Base-by-base conservation (phyloP, 2,329 filamentous ascomycete species). In the Pseudovirgaria hyperparasitica region DNA sequence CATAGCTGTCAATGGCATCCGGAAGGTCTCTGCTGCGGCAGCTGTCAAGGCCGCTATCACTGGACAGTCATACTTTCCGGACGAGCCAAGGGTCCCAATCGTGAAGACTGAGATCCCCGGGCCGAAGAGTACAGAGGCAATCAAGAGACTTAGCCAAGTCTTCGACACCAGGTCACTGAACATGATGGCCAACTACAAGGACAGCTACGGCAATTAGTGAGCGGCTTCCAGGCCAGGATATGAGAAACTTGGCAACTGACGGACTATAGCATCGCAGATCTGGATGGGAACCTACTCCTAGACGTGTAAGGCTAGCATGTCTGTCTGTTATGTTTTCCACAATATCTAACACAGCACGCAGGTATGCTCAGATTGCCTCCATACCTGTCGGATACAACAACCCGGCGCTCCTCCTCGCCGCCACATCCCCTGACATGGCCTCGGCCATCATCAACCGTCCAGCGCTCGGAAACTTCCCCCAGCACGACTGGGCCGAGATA, bases 381-480 rank as follows among this genome's bases (percentile, higher is more conserved):
- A 93, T 93, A 43, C 81, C 85, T 4, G 67, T 93, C 23, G 85
- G 85, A 34, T 93, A 93, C 70, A 92, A 87, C 67, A 93, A 93
- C 62, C 76, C 82, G 5, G 58, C 67, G 38, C 69, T 93, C 35
- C 62, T 71, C 39, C 65, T 73, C 43, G 74, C 76, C 18, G 80
- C 82, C 15, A 68, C 70, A 35, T 78, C 76, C 30, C 74, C 76
- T 14, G 78, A 86, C 45, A 92, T 92, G 82, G 62, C 73, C 45
- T 75, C 66, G 32, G 72, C 81, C 30, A 61, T 93, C 43, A 80
- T 92, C 64, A 92, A 93, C 66, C 72, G 85, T 27, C 85, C 85
- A 3, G 85, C 85, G 1, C 69, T 92, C 35, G 84, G 85, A 43
- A 92, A 90, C 67, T 94, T 93, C 60, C 85, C 86, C 8, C 76